Base-by-base conservation (phyloP, 306 rosid species). In the Medicago lupulina region DNA sequence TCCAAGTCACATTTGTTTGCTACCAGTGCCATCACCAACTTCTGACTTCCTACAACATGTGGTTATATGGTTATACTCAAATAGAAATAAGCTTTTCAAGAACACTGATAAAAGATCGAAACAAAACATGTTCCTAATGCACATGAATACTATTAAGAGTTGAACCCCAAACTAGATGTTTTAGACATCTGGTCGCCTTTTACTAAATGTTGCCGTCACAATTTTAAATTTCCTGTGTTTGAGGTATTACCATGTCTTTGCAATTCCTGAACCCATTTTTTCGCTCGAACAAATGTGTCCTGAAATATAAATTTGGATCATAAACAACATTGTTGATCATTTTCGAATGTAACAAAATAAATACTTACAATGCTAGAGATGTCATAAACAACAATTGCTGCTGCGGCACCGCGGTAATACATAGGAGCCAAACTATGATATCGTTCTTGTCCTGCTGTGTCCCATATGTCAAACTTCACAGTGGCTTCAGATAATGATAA, bases 321-420 rank as follows among this genome's bases (percentile, higher is more conserved):
- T 25, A 58, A 18, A 55, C 34, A 57, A 57, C 18, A 58, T 59
- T 59, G n/a, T 25, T 64, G 36, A 67, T 72, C 54, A 21, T 34
- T 21, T 65, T 61, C 64, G 59, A 57, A 51, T 5, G 28, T 15
- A 79, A 21, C 7, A 62, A 70, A 77, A n/a, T 71, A 38, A 61
- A 38, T 64, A 43, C 85, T 67, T 79, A 89, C 95, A 84, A 67
- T 70, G 80, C 79, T 91, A 53, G 97, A 85, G 34, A 91, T 85
- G 80, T 91, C 98, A 74, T 87, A 93, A 4, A 91, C 95, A 44
- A 93, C 90, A 15, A 93, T 79, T 61, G 97, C 98, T 3, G 97
- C 95, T 4, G 97, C 98, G 49, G 98, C 98, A 40, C 98, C 98
- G 1, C 96, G 91, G 81, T 93, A 93, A 67, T 93, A 93, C 98